A percentile compares a stretch with the other conserved stretches of the same genome.
Conservation (phyloP, 2,329 filamentous ascomycete species). For the Fusarium sp. region DNA sequence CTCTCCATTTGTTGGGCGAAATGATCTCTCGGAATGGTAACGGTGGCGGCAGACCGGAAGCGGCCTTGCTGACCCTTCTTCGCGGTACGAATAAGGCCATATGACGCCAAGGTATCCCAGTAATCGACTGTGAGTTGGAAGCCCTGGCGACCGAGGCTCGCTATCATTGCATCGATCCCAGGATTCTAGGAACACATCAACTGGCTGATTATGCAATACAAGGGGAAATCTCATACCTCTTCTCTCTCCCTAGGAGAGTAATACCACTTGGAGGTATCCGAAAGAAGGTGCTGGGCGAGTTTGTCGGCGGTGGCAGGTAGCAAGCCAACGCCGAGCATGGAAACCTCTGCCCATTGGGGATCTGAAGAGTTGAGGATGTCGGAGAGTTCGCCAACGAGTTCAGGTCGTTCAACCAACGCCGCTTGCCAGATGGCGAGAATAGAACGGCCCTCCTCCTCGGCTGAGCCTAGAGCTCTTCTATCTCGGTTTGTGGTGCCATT, state of each 20-base stretch:
- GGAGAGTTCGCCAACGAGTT: not conserved
- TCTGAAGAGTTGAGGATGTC: conserved; percentile 16
- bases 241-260: conserved; percentile 8
- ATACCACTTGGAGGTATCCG: conserved; percentile 21
- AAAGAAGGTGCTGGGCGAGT: conserved; percentile 10
- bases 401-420: conserved; percentile 3
- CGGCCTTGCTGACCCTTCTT: not conserved
- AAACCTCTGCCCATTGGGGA: conserved; percentile 14
- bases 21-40: not conserved
- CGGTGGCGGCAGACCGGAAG: not conserved
- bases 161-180: not conserved
- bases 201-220: not conserved
- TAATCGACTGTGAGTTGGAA: conserved; percentile 10
- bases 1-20: conserved; percentile 5
- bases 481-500: conserved; percentile 1
- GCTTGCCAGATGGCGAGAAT: conserved; percentile 27
- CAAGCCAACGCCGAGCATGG: not conserved
- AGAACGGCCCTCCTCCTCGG: conserved; percentile 2
- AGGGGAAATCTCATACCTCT: not conserved
- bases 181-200: conserved; percentile 2
- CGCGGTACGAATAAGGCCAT: not conserved
- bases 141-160: conserved; percentile 11
- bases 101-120: conserved; percentile 4
- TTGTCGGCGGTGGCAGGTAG: not conserved
- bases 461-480: not conserved